Base-by-base conservation (phyloP, 192 early-diverging fungal genomes). In the Coemansia sp. region DNA sequence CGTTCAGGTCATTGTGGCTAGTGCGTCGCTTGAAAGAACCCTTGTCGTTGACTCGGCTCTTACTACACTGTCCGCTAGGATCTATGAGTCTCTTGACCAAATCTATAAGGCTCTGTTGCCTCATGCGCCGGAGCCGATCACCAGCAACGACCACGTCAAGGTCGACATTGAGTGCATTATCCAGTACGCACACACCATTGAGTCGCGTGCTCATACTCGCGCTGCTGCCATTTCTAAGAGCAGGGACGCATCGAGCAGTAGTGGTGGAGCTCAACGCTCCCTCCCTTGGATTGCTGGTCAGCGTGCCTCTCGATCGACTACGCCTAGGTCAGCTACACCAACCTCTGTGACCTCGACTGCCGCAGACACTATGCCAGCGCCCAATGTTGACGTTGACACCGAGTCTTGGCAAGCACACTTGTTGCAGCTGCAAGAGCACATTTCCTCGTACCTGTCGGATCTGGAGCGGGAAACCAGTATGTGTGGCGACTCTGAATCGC, bases 41-140 rank as follows among this genome's bases (percentile, higher is more conserved):
- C 48, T 75, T 59, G 78, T 81, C 23, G 78, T 76, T 0, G 78
- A 81, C 43, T 81, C 73, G n/a, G 73, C 78, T 0, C 73, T 81
- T 11, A 72, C 73, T 9, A 73, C 73, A 9, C 60, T 81, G 48
- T 65, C 78, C 0, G 67, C 72, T 0, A 70, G 66, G 14, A 68
- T 70, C 3, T 58, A 66, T n/a, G 78, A 64, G 26, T 63, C 65
- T 1, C 36, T 72, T 5, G 67, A 73, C 39, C 43, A 63, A 2
- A 70, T 67, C 10, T 70, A 62, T 56, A 43, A 37, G 16, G 66
- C 73, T 0, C 45, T 81, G 63, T 66, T 81, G 26, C 78, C 78
- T 0, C 39, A 42, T 0, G 69, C 78, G 5, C 28, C 73, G n/a
- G 42, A 51, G 28, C 37, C 69, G 48, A 62, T 72, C n/a, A 63